Percentiles rank a stretch among this genome's conserved stretches.
Conservation (phyloP, 1,284 basidiomycete species). For the Fomitopsis palustris region DNA sequence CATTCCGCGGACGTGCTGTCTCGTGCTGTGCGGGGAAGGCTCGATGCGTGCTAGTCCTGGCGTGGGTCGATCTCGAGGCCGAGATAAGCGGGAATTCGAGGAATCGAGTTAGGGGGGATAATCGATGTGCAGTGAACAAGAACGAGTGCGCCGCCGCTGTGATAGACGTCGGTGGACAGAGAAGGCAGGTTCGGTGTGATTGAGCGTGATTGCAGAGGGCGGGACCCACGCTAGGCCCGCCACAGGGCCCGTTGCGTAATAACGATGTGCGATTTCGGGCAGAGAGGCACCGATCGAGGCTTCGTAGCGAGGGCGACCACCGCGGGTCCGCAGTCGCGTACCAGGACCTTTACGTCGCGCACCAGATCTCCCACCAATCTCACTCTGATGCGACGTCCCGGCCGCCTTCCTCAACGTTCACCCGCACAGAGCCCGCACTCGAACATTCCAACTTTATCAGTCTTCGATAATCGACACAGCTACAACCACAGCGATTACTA, state of each 20-base stretch:
- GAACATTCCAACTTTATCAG: neutral
- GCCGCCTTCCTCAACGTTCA: neutral
- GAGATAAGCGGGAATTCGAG: neutral
- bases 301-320: neutral
- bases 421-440: neutral
- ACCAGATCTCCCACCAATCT: neutral
- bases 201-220: neutral
- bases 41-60: neutral
- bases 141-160: neutral
- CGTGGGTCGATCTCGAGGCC: neutral
- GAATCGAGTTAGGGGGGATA: neutral
- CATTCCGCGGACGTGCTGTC: too few relatives aligned
- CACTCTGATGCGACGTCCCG: neutral
- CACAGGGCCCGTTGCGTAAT: neutral
- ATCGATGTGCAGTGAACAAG: neutral
- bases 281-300: neutral
- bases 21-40: neutral
- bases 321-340: neutral
- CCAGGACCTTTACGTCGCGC: neutral
- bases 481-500: neutral
- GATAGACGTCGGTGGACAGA: neutral
- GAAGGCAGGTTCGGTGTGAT: neutral
- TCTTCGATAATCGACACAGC: neutral
- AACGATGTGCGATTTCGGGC: neutral
- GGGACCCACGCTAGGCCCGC: neutral